Percentiles rank a stretch among this genome's conserved stretches.
phyloP scores from a whole-genome alignment of 495 filamentous ascomycete genomes.

The Hyphodiscus hymeniophilus region DNA sequence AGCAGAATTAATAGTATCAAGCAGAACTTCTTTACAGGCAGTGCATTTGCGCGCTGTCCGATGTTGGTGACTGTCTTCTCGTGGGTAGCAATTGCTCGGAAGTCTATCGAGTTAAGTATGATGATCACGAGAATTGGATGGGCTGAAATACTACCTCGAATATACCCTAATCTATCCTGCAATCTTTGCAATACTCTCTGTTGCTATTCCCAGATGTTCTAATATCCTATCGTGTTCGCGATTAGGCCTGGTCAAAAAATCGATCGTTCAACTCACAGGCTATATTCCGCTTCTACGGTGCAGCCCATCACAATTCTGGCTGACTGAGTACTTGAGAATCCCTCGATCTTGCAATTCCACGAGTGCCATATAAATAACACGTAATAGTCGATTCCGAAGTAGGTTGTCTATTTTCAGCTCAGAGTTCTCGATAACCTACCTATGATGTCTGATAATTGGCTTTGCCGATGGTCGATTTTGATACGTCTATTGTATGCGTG shows the following conservation, averaged over 20 bases:
- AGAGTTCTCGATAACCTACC: no score
- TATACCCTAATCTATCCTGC: constrained; percentile 36
- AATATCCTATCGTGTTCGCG: constrained; percentile 32
- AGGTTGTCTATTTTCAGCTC: no score
- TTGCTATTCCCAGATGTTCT: constrained; percentile 39
- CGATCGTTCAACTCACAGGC: constrained; percentile 24
- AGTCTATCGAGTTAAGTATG: constrained; percentile 24
- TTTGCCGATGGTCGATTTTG: no score
- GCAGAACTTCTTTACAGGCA: constrained; percentile 26
- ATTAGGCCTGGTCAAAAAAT: constrained; percentile 11
- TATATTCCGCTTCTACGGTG: constrained; percentile 36
- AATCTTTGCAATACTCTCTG: constrained; percentile 35
- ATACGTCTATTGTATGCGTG: no score
- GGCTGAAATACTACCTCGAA: constrained; percentile 26
- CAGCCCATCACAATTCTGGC: constrained; percentile 40
- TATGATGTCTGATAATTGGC: no score
- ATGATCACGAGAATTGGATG: neutral
- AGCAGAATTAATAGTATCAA: constrained; percentile 30
- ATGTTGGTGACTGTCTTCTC: constrained; percentile 34
- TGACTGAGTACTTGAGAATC: constrained; percentile 34
- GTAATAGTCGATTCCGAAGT: constrained; percentile 15
- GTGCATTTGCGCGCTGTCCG: constrained; percentile 36
- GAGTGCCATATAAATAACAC: constrained; percentile 39
- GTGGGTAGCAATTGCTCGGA: constrained; percentile 36
- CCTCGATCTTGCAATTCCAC: constrained; percentile 35